Conservation (phyloP, 345 rosid species). For the Brassica nigra region DNA sequence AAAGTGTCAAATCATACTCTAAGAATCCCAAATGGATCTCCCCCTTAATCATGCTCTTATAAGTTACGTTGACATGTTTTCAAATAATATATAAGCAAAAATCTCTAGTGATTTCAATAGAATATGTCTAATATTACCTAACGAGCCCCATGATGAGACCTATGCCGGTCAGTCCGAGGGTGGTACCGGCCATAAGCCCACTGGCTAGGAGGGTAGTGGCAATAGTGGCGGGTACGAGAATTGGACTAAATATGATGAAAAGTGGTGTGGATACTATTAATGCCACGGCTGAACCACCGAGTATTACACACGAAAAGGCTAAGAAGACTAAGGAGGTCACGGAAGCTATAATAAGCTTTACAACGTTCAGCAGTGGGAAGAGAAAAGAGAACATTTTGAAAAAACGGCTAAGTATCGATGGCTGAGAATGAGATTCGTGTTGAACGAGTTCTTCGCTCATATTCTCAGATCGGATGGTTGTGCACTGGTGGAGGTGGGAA, state of each 20-base stretch:
- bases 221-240: constrained; percentile 73
- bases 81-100: constrained; percentile 10
- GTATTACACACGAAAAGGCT: constrained; percentile 58
- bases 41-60: background rate
- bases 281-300: constrained; percentile 61
- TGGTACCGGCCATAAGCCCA: constrained; percentile 66
- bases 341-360: constrained; percentile 39
- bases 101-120: background rate
- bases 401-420: constrained; percentile 1
- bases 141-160: constrained; percentile 64
- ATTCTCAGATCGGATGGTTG: constrained; percentile 1
- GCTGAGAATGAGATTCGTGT: background rate
- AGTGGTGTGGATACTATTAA: constrained; percentile 69
- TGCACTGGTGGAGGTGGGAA: background rate
- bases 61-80: background rate
- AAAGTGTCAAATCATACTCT: too few relatives aligned
- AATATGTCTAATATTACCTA: constrained; percentile 29
- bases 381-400: constrained; percentile 16
- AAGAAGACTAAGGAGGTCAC: constrained; percentile 61
- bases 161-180: constrained; percentile 61
- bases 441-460: constrained; percentile 16
- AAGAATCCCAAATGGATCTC: too few relatives aligned
- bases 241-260: constrained; percentile 75
- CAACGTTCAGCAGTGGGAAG: background rate
- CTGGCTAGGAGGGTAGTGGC: constrained; percentile 44